Evolutionary conservation across 2,329 filamentous ascomycete genomes (phyloP).

Genomic region (Aspergillus brasiliensis): DNA sequence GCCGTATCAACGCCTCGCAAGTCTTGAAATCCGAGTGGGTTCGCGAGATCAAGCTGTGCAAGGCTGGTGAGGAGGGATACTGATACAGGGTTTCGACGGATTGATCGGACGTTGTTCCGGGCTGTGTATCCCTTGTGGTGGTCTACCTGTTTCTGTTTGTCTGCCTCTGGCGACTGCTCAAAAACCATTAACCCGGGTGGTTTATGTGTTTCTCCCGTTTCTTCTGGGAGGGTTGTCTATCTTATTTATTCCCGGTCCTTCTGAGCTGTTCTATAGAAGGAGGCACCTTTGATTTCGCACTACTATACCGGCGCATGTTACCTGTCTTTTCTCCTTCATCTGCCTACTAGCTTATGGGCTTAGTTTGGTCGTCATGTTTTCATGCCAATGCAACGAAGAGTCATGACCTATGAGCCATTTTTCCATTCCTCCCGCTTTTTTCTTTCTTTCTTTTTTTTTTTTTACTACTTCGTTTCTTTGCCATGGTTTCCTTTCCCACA

Average conservation of each 20-base stretch:
- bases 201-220: slow-evolving; percentile 22
- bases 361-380: slow-evolving; percentile 34
- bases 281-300: slow-evolving; percentile 22
- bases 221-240: slow-evolving; percentile 9
- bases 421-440: slow-evolving; percentile 4
- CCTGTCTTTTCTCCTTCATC: slow-evolving; percentile 16
- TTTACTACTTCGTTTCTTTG: no score
- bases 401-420: slow-evolving; percentile 35
- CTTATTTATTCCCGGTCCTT: slow-evolving; percentile 12
- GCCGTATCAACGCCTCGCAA: slow-evolving; percentile 93
- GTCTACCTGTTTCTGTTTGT: slow-evolving; percentile 11
- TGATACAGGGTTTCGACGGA: slow-evolving; percentile 44
- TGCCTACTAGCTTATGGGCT: slow-evolving; percentile 27
- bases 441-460: not conserved
- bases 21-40: slow-evolving; percentile 99
- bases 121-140: slow-evolving; percentile 14
- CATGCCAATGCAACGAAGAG: slow-evolving; percentile 44
- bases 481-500: slow-evolving; percentile 12
- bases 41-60: slow-evolving; percentile 94
- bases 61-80: slow-evolving; percentile 92
- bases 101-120: slow-evolving; percentile 15
- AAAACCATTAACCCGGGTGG: slow-evolving; percentile 23
- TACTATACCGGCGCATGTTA: slow-evolving; percentile 29
- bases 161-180: slow-evolving; percentile 14
- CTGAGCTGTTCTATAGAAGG: slow-evolving; percentile 25